These are phyloP conservation scores for Aspergillus texensis DNA, from an alignment of 2,329 filamentous ascomycete species.

Conservation along the genomic window DNA sequence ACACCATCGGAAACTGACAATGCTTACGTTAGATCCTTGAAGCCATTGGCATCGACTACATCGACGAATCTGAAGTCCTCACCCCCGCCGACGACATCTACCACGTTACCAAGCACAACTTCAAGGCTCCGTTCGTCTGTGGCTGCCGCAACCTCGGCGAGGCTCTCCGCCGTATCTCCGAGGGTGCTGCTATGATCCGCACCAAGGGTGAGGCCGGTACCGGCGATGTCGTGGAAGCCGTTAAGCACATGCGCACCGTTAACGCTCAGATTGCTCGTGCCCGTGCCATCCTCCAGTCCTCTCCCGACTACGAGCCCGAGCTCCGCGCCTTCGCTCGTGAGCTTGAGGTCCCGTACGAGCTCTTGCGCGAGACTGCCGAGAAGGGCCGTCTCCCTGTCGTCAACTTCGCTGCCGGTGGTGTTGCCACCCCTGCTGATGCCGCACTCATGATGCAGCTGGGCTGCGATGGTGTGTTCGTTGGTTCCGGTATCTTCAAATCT, in stretches of 20 bases:
- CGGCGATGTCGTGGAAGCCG: conserved; percentile 94
- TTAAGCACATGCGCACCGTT: conserved; percentile 92
- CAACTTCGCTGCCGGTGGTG: conserved; percentile 96
- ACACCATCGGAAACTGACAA: conserved; percentile 7
- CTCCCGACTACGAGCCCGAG: conserved; percentile 63
- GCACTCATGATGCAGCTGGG: conserved; percentile 99
- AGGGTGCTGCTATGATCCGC: conserved; percentile 97
- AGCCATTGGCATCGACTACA: conserved; percentile 93
- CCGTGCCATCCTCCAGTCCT: conserved; percentile 51
- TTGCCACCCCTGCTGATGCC: conserved; percentile 98
- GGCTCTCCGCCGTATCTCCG: conserved; percentile 84
- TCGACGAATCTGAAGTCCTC: conserved; percentile 96
- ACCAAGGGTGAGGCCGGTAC: conserved; percentile 98
- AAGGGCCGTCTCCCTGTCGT: conserved; percentile 89
- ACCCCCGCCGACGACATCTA: conserved; percentile 88
- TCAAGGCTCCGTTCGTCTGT: conserved; percentile 89
- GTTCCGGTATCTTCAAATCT: conserved; percentile 95
- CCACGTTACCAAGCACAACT: conserved; percentile 88
- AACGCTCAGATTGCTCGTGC: conserved; percentile 80
- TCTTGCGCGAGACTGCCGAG: conserved; percentile 85
- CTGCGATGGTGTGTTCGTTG: conserved; percentile 97
- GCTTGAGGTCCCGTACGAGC: conserved; percentile 73
- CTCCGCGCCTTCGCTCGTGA: conserved; percentile 79
- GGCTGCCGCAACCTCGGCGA: conserved; percentile 94
- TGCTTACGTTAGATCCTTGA: conserved; percentile 73